phyloP scores from a whole-genome alignment of 805 yeast species.

The Yarrowia alimentaria region DNA sequence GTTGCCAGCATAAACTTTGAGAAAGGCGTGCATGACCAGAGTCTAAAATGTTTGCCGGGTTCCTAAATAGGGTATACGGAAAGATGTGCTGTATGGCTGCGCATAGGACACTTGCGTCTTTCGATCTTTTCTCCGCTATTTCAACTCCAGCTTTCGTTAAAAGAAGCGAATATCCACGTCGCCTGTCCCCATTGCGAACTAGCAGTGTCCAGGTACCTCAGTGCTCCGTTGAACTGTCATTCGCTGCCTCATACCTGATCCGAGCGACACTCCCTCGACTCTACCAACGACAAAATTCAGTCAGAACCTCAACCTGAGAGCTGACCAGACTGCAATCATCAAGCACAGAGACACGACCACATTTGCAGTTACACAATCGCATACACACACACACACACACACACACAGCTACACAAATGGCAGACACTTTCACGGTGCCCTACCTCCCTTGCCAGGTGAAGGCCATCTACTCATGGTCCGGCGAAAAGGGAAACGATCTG shows the following conservation, averaged over 20 bases:
- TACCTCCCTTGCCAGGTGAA: slow-evolving; percentile 66
- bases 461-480: slow-evolving; percentile 92
- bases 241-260: too few species aligned
- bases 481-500: slow-evolving; percentile 77
- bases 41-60: neutral
- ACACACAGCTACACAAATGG: neutral
- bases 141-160: slow-evolving; percentile 10
- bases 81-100: neutral
- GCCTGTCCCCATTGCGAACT: too few species aligned
- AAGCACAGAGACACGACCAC: too few species aligned
- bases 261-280: too few species aligned
- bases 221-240: neutral
- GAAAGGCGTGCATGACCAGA: neutral
- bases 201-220: too few species aligned
- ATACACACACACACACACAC: neutral
- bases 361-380: neutral
- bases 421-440: slow-evolving; percentile 27
- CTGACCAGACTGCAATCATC: too few species aligned
- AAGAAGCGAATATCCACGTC: too few species aligned
- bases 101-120: too few species aligned
- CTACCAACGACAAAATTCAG: too few species aligned
- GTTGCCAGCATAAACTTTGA: neutral
- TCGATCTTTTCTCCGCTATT: too few species aligned
- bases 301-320: too few species aligned
- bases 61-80: slow-evolving; percentile 21